Evolutionary conservation across 2,329 filamentous ascomycete species (phyloP), one percentile per base, ranked within the genome.

Genomic region (Byssothecium circinans): DNA sequence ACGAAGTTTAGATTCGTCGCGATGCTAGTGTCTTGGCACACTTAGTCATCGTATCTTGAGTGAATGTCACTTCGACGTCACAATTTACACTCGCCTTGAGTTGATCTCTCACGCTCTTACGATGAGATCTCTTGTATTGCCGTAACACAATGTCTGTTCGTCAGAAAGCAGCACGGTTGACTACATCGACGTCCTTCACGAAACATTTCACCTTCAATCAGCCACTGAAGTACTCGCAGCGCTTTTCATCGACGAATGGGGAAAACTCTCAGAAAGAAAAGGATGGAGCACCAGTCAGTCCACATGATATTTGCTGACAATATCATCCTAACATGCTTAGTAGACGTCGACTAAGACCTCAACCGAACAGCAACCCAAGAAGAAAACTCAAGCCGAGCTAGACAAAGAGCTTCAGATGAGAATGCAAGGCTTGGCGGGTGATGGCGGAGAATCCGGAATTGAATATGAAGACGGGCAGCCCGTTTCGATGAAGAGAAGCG

Each of bases 391-490:
- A 47, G 75, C 81, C 0, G 77, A 90, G 58, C 67, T 82, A 1
- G 88, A 91, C 60, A 81, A 82, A 51, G 87, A 90, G 56, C 67
- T 91, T 19, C 77, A 78, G 33, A 66, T 78, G 49, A 87, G 84
- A 51, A 77, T 91, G 59, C 84, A 87, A 56, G 81, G 78, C 10
- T 74, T 86, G 23, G 78, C 85, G 0, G 87, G 88, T 0, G 87
- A 85, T 34, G 87, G 87, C 3, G 87, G 88, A 8, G 81, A 80
- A 20, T 77, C 86, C 2, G 88, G 87, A 1, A 74, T 91, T 4
- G 87, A 91, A 67, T 86, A 88, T 50, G 88, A 91, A 67, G 80
- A 89, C 57, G 88, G 88, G 0, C 80, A 85, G 65, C 82, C 88
- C 0, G 83, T 83, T 5, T 77, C 84, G 0, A 85, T 91, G 79